A percentile compares a stretch with the other conserved stretches of the same genome.
phyloP scores from a whole-genome alignment of 2,329 filamentous ascomycete genomes.

The Penicillium sp. region DNA sequence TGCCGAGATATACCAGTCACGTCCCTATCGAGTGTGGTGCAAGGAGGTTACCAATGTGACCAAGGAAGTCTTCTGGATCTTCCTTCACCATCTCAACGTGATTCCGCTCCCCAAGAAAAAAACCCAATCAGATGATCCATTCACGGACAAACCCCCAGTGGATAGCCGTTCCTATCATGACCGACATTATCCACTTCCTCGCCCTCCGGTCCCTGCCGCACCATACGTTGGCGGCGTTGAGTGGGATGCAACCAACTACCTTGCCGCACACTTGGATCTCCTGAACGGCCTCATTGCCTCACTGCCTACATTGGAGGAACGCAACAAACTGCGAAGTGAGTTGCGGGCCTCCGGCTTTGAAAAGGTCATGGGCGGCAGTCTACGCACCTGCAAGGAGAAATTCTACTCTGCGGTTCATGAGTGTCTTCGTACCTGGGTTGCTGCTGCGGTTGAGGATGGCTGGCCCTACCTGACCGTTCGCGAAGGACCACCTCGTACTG shows the following conservation, averaged over 20 bases:
- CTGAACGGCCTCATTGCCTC: conserved; percentile 88
- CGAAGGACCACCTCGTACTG: conserved; percentile 47
- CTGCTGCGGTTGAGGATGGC: conserved; percentile 79
- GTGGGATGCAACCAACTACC: conserved; percentile 97
- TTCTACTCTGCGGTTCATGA: conserved; percentile 94
- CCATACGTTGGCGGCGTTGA: conserved; percentile 97
- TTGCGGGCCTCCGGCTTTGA: conserved; percentile 87
- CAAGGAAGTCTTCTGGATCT: conserved; percentile 99
- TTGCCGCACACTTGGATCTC: conserved; percentile 88
- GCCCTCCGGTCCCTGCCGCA: conserved; percentile 87
- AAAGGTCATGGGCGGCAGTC: conserved; percentile 78
- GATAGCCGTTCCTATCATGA: conserved; percentile 37
- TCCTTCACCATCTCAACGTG: conserved; percentile 90
- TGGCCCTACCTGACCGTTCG: conserved; percentile 84
- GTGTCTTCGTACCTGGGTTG: conserved; percentile 84
- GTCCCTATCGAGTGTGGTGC: conserved; percentile 91
- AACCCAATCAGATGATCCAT: conserved; percentile 33
- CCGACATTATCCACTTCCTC: conserved; percentile 79
- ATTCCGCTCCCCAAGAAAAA: conserved; percentile 56
- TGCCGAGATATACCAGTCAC: conserved; percentile 79
- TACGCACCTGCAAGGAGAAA: conserved; percentile 95
- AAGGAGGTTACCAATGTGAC: conserved; percentile 91
- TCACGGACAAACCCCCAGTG: conserved; percentile 27
- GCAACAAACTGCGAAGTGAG: conserved; percentile 76
- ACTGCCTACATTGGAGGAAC: conserved; percentile 66